Evolutionary conservation across 2,329 filamentous ascomycete genomes (phyloP).

Genomic region (Exophiala bonariae): DNA sequence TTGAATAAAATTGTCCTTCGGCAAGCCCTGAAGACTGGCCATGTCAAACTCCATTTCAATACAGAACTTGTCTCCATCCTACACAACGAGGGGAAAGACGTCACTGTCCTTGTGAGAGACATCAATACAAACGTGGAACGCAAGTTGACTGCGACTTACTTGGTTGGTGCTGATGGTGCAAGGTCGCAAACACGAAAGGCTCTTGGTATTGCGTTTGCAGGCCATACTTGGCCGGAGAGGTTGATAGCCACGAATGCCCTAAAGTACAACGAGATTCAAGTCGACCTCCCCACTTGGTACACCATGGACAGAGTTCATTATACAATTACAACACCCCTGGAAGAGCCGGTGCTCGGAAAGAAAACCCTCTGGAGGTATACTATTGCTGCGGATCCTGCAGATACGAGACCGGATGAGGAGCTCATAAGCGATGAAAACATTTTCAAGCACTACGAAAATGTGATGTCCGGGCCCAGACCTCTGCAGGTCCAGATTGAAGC

Average conservation of each 20-base stretch:
- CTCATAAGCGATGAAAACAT: constrained; percentile 12
- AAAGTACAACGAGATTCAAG: constrained; percentile 5
- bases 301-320: constrained; percentile 9
- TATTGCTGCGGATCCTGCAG: constrained; percentile 9
- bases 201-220: constrained; percentile 13
- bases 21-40: constrained; percentile 13
- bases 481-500: constrained; percentile 12
- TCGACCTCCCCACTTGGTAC: constrained; percentile 5
- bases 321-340: constrained; percentile 10
- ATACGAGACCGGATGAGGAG: constrained; percentile 8
- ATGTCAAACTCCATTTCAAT: constrained; percentile 14
- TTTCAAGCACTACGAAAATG: constrained; percentile 6
- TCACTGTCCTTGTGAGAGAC: constrained; percentile 1
- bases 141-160: constrained; percentile 4
- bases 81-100: constrained; percentile 7
- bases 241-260: constrained; percentile 14
- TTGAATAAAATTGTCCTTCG: constrained; percentile 13
- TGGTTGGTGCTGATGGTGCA: constrained; percentile 14
- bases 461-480: constrained; percentile 10
- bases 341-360: constrained; percentile 11
- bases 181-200: constrained; percentile 8
- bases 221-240: constrained; percentile 18
- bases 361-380: constrained; percentile 15
- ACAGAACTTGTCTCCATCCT: constrained; percentile 8
- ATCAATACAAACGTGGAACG: neutral